Conservation (phyloP, 2,329 filamentous ascomycete species). For the Cyphellophora attinorum region DNA sequence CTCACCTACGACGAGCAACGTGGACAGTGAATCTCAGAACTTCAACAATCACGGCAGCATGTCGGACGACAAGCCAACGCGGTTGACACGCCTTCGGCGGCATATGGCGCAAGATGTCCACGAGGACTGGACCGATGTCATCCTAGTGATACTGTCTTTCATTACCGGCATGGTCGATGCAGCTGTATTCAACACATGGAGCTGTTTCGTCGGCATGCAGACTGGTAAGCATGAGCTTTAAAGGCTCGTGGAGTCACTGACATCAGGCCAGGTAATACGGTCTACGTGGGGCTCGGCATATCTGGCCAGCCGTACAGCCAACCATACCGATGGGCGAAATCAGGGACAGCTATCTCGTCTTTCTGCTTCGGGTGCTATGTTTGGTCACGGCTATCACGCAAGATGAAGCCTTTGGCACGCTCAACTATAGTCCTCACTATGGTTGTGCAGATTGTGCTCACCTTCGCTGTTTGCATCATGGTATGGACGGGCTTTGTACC, state of each 20-base stretch:
- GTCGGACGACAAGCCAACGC: neutral
- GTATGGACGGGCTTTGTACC: constrained; percentile 7
- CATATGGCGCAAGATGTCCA: constrained; percentile 12
- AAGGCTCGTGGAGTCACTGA: neutral
- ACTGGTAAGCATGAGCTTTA: constrained; percentile 43
- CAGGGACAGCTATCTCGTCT: constrained; percentile 56
- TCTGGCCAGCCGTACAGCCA: constrained; percentile 34
- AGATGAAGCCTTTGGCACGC: constrained; percentile 50
- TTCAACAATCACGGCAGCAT: constrained; percentile 5
- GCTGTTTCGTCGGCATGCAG: constrained; percentile 76
- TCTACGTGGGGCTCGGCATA: constrained; percentile 69
- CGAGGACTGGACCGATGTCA: constrained; percentile 47
- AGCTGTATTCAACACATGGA: constrained; percentile 66
- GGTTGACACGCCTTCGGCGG: constrained; percentile 3
- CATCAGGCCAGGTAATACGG: constrained; percentile 51
- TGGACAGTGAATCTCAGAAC: neutral
- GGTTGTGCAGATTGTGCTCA: constrained; percentile 35
- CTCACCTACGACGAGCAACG: neutral
- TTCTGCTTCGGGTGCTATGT: constrained; percentile 66
- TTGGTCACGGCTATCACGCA: constrained; percentile 60
- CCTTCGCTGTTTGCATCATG: constrained; percentile 26
- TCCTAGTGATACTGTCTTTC: constrained; percentile 63
- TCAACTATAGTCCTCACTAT: constrained; percentile 58
- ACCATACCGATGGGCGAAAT: constrained; percentile 58
- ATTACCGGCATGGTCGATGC: constrained; percentile 72